Conservation (phyloP, 306 rosid genomes). For the Amphicarpaea edgeworthii region DNA sequence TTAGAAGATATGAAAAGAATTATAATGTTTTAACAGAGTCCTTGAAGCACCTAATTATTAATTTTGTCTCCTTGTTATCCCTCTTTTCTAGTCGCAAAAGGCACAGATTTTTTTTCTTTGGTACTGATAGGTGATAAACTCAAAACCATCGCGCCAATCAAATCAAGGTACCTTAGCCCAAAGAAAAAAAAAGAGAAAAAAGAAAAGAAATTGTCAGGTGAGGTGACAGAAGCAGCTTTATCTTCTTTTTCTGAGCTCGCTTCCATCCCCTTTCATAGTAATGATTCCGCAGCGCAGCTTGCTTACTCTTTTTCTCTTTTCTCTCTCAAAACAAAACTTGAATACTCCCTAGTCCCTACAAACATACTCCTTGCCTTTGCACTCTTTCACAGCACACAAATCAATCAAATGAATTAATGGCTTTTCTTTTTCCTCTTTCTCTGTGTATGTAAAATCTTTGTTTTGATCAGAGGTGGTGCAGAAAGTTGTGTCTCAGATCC, state of each 20-base stretch:
- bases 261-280: conserved; percentile 68
- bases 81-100: not conserved
- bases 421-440: conserved; percentile 50
- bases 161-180: conserved; percentile 30
- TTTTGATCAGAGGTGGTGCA: conserved; percentile 61
- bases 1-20: not conserved
- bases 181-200: not conserved
- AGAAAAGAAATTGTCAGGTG: conserved; percentile 55
- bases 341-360: not conserved
- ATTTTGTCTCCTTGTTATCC: not conserved
- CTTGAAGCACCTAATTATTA: not conserved
- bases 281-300: conserved; percentile 63
- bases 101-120: not conserved
- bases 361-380: not conserved
- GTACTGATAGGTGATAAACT: not conserved
- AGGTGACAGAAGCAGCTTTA: conserved; percentile 72
- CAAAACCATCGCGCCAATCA: conserved; percentile 31
- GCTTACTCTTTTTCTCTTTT: conserved; percentile 11
- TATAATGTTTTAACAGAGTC: not conserved
- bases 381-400: conserved; percentile 11
- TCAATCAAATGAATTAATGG: conserved; percentile 31
- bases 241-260: conserved; percentile 69
- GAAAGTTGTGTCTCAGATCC: conserved; percentile 89
- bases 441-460: conserved; percentile 71
- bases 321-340: conserved; percentile 42